A percentile compares a stretch with the other conserved stretches of the same genome.
phyloP scores from a whole-genome alignment of 2,329 filamentous ascomycete genomes.

The Monosporascus sp. region DNA sequence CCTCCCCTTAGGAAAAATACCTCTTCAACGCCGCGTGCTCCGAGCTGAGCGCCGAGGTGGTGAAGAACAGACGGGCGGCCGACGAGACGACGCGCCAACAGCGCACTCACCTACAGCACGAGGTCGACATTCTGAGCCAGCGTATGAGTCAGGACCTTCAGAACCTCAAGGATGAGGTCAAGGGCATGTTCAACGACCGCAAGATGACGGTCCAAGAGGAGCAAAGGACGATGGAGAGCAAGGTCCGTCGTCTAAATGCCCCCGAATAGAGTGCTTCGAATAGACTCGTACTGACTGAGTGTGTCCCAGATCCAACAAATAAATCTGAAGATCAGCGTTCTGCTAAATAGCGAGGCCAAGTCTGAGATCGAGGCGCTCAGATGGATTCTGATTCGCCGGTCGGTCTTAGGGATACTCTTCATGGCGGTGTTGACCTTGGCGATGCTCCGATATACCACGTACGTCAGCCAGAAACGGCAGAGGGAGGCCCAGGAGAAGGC shows the following conservation, averaged over 20 bases:
- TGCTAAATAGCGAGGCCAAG: constrained; percentile 83
- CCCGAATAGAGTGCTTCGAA: no score
- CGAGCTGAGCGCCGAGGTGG: constrained; percentile 83
- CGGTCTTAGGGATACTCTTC: constrained; percentile 60
- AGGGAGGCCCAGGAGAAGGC: constrained; percentile 40
- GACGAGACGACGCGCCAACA: constrained; percentile 81
- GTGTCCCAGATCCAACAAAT: constrained; percentile 73
- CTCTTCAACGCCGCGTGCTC: constrained; percentile 91
- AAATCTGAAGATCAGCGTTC: constrained; percentile 92
- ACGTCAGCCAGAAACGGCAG: constrained; percentile 46
- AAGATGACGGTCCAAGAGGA: constrained; percentile 89
- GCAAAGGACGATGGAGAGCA: constrained; percentile 77
- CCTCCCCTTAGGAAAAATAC: constrained; percentile 63
- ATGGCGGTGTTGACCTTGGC: constrained; percentile 59
- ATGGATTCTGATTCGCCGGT: constrained; percentile 71
- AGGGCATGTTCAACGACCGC: constrained; percentile 92
- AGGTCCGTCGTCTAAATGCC: constrained; percentile 43
- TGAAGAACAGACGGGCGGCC: constrained; percentile 68
- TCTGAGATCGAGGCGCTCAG: constrained; percentile 87
- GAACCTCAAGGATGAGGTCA: constrained; percentile 82
- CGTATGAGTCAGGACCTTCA: constrained; percentile 77
- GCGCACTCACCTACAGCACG: constrained; percentile 82
- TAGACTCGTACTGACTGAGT: constrained; percentile 6
- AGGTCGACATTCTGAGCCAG: constrained; percentile 89
- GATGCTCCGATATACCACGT: constrained; percentile 56